Evolutionary conservation across 495 filamentous ascomycete species (phyloP).

Genomic region (Hypoxylon lenormandii): DNA sequence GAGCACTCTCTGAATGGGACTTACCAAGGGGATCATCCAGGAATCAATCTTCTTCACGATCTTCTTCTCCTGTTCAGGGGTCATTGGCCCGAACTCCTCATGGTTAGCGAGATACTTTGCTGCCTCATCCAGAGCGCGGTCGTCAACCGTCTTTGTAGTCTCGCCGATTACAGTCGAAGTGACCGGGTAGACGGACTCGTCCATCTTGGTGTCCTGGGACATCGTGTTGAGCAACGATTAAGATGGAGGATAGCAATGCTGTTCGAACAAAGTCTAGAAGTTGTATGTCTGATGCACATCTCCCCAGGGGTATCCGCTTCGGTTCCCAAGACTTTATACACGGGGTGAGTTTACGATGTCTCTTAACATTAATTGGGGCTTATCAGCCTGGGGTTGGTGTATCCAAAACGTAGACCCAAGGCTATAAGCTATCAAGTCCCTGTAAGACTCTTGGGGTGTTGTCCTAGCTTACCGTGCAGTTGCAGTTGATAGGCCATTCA

Average conservation of each 20-base stretch:
- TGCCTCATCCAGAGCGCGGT: conserved; percentile 34
- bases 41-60: conserved; percentile 60
- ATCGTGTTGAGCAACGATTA: conserved; percentile 16
- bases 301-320: conserved; percentile 10
- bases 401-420: conserved; percentile 7
- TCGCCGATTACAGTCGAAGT: conserved; percentile 21
- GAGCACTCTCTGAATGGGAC: conserved; percentile 23
- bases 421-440: conserved; percentile 1
- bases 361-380: conserved; percentile 20
- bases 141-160: conserved; percentile 25
- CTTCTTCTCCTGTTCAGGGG: conserved; percentile 53
- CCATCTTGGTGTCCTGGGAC: conserved; percentile 30
- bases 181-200: conserved; percentile 23
- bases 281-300: conserved; percentile 23
- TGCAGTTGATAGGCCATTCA: no score
- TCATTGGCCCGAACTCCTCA: conserved; percentile 39
- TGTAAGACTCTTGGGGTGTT: conserved; percentile 21
- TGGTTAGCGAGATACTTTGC: conserved; percentile 40
- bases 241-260: not conserved
- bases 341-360: conserved; percentile 12
- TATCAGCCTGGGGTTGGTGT: conserved; percentile 37
- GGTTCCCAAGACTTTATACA: conserved; percentile 33
- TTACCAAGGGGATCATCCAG: conserved; percentile 61
- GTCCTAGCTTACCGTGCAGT: conserved; percentile 1
- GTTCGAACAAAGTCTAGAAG: not conserved